These are phyloP conservation scores for Coniochaeta pulveracea DNA, from an alignment of 2,329 filamentous ascomycete species.

Conservation along the genomic window DNA sequence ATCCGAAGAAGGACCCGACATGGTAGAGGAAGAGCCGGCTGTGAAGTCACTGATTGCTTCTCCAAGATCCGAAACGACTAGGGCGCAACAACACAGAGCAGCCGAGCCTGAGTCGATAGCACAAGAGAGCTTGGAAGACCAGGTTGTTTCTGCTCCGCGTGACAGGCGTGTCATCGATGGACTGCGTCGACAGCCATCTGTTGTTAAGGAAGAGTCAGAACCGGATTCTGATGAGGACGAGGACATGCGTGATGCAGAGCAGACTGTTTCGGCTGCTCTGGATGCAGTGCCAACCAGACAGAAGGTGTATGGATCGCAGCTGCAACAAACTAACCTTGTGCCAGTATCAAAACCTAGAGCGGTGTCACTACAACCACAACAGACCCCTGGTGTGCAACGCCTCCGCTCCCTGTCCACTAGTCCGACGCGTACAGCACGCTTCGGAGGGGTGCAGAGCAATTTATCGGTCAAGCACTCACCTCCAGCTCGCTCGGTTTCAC, in stretches of 20 bases:
- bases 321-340: conserved; percentile 6
- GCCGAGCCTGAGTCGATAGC: background rate
- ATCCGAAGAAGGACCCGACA: background rate
- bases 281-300: conserved; percentile 24
- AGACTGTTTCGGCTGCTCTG: conserved; percentile 16
- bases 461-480: conserved; percentile 55
- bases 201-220: conserved; percentile 28
- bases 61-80: background rate
- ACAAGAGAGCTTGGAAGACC: background rate
- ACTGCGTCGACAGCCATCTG: conserved; percentile 27
- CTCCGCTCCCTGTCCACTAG: conserved; percentile 40
- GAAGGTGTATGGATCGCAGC: conserved; percentile 11
- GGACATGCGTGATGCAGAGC: conserved; percentile 5
- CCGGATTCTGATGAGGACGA: conserved; percentile 13
- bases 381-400: conserved; percentile 9
- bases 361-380: conserved; percentile 6
- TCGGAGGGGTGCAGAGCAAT: conserved; percentile 45
- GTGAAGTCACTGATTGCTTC: background rate
- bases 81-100: background rate
- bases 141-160: too few relatives aligned
- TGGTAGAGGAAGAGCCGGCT: conserved; percentile 1
- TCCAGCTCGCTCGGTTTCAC: conserved; percentile 59
- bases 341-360: conserved; percentile 4
- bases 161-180: too few relatives aligned
- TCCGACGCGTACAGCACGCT: conserved; percentile 57